Percentiles rank a stretch among this genome's conserved stretches.
phyloP scores from a whole-genome alignment of 2,329 filamentous ascomycete species.

The Trichoderma semiorbis region DNA sequence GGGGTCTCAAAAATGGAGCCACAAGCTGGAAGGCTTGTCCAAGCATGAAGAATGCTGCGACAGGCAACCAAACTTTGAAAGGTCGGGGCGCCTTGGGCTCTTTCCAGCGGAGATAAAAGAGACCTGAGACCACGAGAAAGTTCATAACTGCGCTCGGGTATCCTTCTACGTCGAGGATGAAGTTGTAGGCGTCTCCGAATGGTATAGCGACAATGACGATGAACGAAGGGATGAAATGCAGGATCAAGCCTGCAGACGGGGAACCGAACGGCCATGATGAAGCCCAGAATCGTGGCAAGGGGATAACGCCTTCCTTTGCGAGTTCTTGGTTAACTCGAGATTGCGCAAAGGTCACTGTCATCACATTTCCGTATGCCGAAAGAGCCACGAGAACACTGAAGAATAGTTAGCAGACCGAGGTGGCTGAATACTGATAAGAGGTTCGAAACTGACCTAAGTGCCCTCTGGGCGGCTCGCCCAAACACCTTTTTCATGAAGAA shows the following conservation, averaged over 20 bases:
- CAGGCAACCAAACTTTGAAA: constrained; percentile 23
- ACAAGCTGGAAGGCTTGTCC: constrained; percentile 25
- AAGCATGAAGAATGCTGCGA: constrained; percentile 23
- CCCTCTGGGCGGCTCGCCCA: constrained; percentile 19
- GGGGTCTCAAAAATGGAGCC: constrained; percentile 23
- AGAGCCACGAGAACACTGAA: constrained; percentile 21
- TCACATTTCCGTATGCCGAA: constrained; percentile 21
- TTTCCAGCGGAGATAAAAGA: constrained; percentile 22
- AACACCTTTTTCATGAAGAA: constrained; percentile 23
- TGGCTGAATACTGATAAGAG: not conserved
- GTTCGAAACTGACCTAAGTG: constrained; percentile 14
- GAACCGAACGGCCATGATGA: constrained; percentile 22
- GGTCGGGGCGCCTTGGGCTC: constrained; percentile 21
- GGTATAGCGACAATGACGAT: constrained; percentile 24
- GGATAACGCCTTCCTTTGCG: constrained; percentile 22
- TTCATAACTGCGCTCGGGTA: constrained; percentile 21
- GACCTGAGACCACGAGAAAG: constrained; percentile 20
- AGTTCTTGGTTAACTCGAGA: constrained; percentile 22
- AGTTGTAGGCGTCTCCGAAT: constrained; percentile 22
- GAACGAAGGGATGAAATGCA: constrained; percentile 22
- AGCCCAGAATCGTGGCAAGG: constrained; percentile 21
- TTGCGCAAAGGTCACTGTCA: constrained; percentile 22
- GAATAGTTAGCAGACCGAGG: not conserved
- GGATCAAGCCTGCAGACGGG: constrained; percentile 18
- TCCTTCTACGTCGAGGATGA: constrained; percentile 21